phyloP scores from a whole-genome alignment of 768 basidiomycete genomes.

The Lactarius tabidus region DNA sequence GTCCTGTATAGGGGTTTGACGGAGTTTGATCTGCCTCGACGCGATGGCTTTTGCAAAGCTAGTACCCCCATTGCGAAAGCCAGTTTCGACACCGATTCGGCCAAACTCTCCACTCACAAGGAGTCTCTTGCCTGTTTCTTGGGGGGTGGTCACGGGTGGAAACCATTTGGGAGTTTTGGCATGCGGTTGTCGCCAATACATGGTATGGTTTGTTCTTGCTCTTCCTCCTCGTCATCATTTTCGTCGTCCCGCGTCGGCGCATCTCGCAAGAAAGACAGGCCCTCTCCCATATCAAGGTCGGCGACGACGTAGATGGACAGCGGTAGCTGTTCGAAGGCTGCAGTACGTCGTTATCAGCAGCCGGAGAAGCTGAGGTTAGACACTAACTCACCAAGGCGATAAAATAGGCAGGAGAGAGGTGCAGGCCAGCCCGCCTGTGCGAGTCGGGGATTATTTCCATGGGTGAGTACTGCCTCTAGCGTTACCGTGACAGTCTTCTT shows the following conservation, averaged over 20 bases:
- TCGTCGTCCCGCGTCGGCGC: conserved; percentile 40
- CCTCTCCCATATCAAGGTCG: no score
- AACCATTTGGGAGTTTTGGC: conserved; percentile 35
- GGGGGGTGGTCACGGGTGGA: conserved; percentile 50
- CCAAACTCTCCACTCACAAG: conserved; percentile 81
- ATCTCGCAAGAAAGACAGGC: no score
- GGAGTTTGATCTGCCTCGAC: conserved; percentile 33
- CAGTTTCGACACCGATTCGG: conserved; percentile 49
- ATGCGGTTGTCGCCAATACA: conserved; percentile 12
- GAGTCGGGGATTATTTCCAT: no score
- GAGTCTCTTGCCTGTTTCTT: conserved; percentile 58
- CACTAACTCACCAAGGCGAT: no score
- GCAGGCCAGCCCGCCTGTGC: no score
- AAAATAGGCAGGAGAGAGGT: no score
- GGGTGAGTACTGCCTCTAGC: no score
- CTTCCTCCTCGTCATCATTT: conserved; percentile 37
- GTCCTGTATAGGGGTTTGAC: conserved; percentile 46
- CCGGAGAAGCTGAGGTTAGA: no score
- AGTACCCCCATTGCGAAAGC: conserved; percentile 37
- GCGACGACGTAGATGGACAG: no score
- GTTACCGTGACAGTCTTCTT: no score
- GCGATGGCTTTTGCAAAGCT: conserved; percentile 50
- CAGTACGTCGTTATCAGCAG: no score
- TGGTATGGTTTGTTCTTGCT: conserved; percentile 31
- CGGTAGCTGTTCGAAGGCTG: no score